Evolutionary conservation across 2,329 filamentous ascomycete species (phyloP).

Genomic region (Verticillium nonalfalfae): DNA sequence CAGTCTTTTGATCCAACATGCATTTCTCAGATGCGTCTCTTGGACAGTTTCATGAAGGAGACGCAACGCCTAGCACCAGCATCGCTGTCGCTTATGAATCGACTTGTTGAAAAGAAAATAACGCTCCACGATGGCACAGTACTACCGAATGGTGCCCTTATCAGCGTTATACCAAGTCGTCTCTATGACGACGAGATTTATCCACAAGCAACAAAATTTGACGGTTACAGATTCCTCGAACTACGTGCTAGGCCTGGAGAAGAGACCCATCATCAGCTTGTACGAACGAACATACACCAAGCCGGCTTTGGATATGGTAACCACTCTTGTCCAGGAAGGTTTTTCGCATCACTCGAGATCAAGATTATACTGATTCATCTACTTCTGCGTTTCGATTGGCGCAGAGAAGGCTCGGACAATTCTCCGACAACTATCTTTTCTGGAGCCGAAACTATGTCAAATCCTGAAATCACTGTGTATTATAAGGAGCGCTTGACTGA

Average conservation of each 20-base stretch:
- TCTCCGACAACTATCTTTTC: too few relatives aligned
- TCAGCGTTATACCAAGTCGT: not conserved
- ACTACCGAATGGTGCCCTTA: slow-evolving; percentile 1
- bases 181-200: slow-evolving; percentile 1
- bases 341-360: slow-evolving; percentile 38
- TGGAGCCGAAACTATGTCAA: too few relatives aligned
- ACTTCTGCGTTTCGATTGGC: slow-evolving; percentile 31
- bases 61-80: slow-evolving; percentile 17
- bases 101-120: not conserved
- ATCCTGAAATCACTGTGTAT: too few relatives aligned
- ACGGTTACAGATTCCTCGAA: slow-evolving; percentile 4
- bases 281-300: slow-evolving; percentile 26
- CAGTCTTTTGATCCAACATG: slow-evolving; percentile 27
- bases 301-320: slow-evolving; percentile 29
- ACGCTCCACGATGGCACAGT: slow-evolving; percentile 8
- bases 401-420: too few relatives aligned
- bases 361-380: slow-evolving; percentile 34
- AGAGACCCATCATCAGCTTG: slow-evolving; percentile 28
- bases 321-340: slow-evolving; percentile 34
- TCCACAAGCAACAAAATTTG: slow-evolving; percentile 1
- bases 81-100: not conserved
- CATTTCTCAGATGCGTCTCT: slow-evolving; percentile 28
- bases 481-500: too few relatives aligned
- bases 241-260: slow-evolving; percentile 2
- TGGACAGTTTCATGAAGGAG: slow-evolving; percentile 36